Evolutionary conservation across 2,329 filamentous ascomycete species (phyloP), one percentile per base, ranked within the genome.

Genomic region (Talaromyces sp.): DNA sequence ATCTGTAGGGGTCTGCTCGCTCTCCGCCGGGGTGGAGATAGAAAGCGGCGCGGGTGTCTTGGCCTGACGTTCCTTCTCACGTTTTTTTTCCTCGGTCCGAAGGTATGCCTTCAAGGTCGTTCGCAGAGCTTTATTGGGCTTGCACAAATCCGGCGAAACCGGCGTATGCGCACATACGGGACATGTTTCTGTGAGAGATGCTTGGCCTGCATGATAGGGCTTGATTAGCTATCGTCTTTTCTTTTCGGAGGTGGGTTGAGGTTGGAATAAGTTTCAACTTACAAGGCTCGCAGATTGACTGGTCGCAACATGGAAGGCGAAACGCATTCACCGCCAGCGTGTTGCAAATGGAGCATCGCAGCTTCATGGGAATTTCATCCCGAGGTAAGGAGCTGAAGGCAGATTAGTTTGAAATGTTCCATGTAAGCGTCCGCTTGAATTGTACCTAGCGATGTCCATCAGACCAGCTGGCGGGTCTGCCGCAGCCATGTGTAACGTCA

Each of bases 91-190:
- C 62, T 91, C 89, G 0, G 88, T 96, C 65, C 92, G 89, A 44
- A 99, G 76, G 68, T 96, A 99, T 11, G 94, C 90, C 63, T 90
- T 89, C 61, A 97, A 88, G 1, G 94, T 99, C 22, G 90, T 94
- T 61, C 94, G 87, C n/a, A 97, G 79, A 24, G 88, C 86, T 70
- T 96, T 97, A 72, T 96, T 90, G 1, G 90, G 86, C 57, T 89
- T 91, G 79, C 92, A 96, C 61, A 94, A 88, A 55, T 90, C 89
- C 42, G 88, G 84, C 24, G 91, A 90, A 54, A 99, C 83, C 0
- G 94, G 94, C 19, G 86, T 88, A 70, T 99, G 94, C 59, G 92
- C 89, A 82, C 94, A 99, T 54, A 96, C 89, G 2, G 94, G 93
- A 66, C 94, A 99, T 40, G 88, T 88, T 10, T 87, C 83, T 11